Base-by-base conservation (phyloP, 805 yeast species). In the Kurtzmaniella fragi region DNA sequence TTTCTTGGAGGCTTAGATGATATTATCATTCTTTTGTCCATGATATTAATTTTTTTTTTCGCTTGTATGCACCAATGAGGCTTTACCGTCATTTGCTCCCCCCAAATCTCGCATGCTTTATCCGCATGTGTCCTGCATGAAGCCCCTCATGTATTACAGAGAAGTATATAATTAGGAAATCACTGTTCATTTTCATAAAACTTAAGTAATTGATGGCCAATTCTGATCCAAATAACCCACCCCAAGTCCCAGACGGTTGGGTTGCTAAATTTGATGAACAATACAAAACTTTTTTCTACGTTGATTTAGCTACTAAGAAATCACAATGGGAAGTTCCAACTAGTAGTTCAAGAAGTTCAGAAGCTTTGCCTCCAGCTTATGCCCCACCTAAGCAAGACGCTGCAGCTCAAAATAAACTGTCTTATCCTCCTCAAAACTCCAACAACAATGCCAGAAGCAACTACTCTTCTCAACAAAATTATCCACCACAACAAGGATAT, bases 311-410 rank as follows among this genome's bases (percentile, higher is more conserved):
- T 12, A 76, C 86, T 11, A 82, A 84, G 43, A 67, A 77, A 48
- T 86, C 96, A 0, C 96, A 89, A 59, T 91, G 98, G 98, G 95
- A 86, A 38, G 78, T 80, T 11, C 97, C 96, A 12, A 42, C 28
- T 27, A 57, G 59, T 2, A 77, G 86, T 0, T 56, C 48, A 1
- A 40, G 44, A 8, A 39, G 45, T 3, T 50, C 42, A 3, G 61
- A 50, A 7, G 59, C 52, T 2, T 67, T 70, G 2, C 80, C 82
- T 7, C 77, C 77, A 2, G 61, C 71, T n/a, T 59, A 55, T 52
- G 61, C 44, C 44, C 55, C 35, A 42, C 33, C 23, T 17, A 31
- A 38, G 33, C 30, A 13, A 27, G 23, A 28, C 17, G 17, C 42
- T 26, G 34, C 20, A 34, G 14, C 33, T 40, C 47, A 44, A 31